phyloP scores from a whole-genome alignment of 805 yeast genomes.

The Blastobotrys muscicola region DNA sequence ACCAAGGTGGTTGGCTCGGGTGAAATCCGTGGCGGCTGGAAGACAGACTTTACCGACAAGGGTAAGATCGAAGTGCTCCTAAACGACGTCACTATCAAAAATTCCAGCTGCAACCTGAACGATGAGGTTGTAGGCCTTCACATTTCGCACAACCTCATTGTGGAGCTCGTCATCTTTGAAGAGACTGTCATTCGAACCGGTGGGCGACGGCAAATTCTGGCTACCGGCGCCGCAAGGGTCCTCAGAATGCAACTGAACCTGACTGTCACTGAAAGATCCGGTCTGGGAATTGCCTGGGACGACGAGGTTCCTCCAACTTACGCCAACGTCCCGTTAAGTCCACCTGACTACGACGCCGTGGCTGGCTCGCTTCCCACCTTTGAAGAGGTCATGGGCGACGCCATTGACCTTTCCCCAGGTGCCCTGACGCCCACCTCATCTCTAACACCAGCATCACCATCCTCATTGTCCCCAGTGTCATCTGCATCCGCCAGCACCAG shows the following conservation, averaged over 20 bases:
- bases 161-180: constrained; percentile 92
- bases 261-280: constrained; percentile 80
- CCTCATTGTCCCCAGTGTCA: constrained; percentile 3
- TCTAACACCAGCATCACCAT: constrained; percentile 8
- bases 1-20: constrained; percentile 65
- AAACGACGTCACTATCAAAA: constrained; percentile 29
- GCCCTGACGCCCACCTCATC: no score
- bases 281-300: constrained; percentile 96
- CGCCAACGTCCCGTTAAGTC: constrained; percentile 76
- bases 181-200: constrained; percentile 36
- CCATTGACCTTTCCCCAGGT: neutral
- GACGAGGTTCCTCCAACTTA: constrained; percentile 98
- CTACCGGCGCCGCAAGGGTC: constrained; percentile 90
- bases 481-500: constrained; percentile 9
- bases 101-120: constrained; percentile 68
- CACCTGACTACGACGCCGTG: constrained; percentile 60
- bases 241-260: constrained; percentile 88
- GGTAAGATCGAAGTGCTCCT: constrained; percentile 64
- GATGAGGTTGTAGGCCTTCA: constrained; percentile 73
- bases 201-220: constrained; percentile 25
- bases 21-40: constrained; percentile 88
- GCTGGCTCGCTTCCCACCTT: constrained; percentile 13
- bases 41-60: constrained; percentile 69
- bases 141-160: constrained; percentile 65
- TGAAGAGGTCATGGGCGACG: constrained; percentile 8